Evolutionary conservation across 768 basidiomycete species (phyloP).

Genomic region (Naganishia vishniacii): DNA sequence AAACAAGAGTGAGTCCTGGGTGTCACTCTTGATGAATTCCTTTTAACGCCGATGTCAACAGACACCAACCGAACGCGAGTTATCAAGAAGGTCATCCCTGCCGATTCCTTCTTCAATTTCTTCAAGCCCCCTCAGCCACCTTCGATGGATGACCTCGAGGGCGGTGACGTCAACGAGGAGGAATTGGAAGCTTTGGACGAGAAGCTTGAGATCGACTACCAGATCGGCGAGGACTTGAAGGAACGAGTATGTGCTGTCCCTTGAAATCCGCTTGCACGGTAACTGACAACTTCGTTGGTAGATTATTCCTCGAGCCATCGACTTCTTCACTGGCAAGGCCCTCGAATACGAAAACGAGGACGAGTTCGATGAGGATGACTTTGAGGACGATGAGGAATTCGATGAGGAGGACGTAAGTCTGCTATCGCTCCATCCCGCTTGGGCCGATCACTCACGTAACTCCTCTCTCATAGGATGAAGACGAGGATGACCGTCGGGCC

Average conservation of each 20-base stretch:
- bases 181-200: conserved; percentile 86
- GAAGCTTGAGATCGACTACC: conserved; percentile 92
- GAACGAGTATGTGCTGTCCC: conserved; percentile 66
- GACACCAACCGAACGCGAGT: conserved; percentile 54
- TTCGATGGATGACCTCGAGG: conserved; percentile 62
- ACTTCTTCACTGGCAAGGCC: conserved; percentile 96
- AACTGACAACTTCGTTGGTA: conserved; percentile 43
- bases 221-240: conserved; percentile 96
- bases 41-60: conserved; percentile 24
- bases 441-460: not conserved
- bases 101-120: conserved; percentile 98
- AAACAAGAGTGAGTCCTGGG: conserved; percentile 75
- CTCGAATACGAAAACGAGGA: conserved; percentile 62
- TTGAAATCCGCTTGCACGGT: not conserved
- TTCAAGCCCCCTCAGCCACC: conserved; percentile 78
- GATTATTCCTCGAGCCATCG: conserved; percentile 91
- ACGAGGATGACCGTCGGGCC: conserved; percentile 27
- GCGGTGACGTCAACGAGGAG: conserved; percentile 66
- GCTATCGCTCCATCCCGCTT: conserved; percentile 17
- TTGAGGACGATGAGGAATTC: conserved; percentile 51
- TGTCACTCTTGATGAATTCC: not conserved
- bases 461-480: conserved; percentile 29
- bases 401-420: conserved; percentile 57
- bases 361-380: conserved; percentile 41
- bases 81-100: conserved; percentile 71